Evolutionary conservation across 2,329 filamentous ascomycete genomes (phyloP), one percentile per base, ranked within the genome.

Genomic region (Phialophora macrospora): DNA sequence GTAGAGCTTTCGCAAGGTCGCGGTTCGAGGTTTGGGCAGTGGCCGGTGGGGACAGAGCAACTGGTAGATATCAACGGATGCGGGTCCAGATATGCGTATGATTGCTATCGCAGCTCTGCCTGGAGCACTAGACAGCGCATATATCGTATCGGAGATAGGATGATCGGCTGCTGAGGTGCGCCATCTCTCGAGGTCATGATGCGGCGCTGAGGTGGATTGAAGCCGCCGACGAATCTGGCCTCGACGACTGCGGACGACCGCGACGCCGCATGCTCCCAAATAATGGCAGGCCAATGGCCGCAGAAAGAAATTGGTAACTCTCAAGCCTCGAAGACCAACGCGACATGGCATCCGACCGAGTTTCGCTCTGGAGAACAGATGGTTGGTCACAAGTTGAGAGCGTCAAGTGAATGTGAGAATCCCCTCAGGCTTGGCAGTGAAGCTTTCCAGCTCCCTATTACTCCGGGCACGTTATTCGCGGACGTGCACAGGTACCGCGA

Each of bases 31-130:
- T 70, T 82, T 86, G 1, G 87, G 88, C 0, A 81, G 75, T 1
- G 80, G 72, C 24, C 79, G 80, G 2, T 77, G 75, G 1, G 87
- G 88, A 73, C 88, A 91, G 6, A 91, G 79, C 2, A 77, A 74
- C 34, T 88, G 78, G 74, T 90, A 90, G 51, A 97, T 85, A 80
- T 88, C 82, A 65, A 85, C 78, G 77, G 90, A 94, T 52, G 88
- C 87, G 30, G 90, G 85, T 0, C 95, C 95, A 4, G 95, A 97
- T 28, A 97, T 83, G 14, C 95, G 87, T 60, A 98, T 88, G 41
- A 98, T 88, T 1, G 94, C 94, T 75, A 99, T 97, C 1, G 93
- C 95, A 51, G 92, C 93, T 75, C 88, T 88, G 1, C 94, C 95
- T 11, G 90, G 82, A 0, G 92, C 92, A 0, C 93, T 96, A 0